phyloP scores from a whole-genome alignment of 768 basidiomycete species.

The Auricularia sp. region DNA sequence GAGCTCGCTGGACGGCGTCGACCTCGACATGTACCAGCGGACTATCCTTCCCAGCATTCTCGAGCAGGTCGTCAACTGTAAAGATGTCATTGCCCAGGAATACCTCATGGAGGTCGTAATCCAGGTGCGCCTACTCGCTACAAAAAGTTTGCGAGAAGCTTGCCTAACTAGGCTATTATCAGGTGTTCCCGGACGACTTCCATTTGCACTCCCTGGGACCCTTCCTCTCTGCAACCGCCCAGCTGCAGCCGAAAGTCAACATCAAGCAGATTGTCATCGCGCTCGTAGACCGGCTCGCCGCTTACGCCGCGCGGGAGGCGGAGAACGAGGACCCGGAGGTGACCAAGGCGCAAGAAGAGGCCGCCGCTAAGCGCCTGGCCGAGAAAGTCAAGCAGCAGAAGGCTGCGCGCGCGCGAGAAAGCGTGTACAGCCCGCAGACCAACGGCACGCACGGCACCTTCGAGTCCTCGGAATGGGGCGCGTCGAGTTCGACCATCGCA shows the following conservation, averaged over 20 bases:
- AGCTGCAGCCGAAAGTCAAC: conserved; percentile 94
- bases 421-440: conserved; percentile 13
- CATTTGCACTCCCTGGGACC: conserved; percentile 93
- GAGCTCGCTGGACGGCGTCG: conserved; percentile 92
- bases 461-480: too few relatives aligned
- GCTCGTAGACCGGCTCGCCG: conserved; percentile 88
- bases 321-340: conserved; percentile 95
- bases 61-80: conserved; percentile 97
- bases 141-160: background rate
- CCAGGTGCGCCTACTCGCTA: conserved; percentile 42
- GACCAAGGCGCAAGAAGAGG: conserved; percentile 87
- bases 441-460: conserved; percentile 30
- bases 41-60: conserved; percentile 85
- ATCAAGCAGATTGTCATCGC: conserved; percentile 98
- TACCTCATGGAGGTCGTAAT: conserved; percentile 99
- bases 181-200: conserved; percentile 99
- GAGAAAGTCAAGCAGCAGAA: conserved; percentile 77
- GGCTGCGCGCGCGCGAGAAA: conserved; percentile 33
- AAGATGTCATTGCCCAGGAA: conserved; percentile 97
- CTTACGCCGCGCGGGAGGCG: conserved; percentile 93
- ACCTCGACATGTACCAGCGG: conserved; percentile 80
- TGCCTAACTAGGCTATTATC: background rate
- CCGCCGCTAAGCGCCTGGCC: conserved; percentile 77
- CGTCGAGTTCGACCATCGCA: conserved; percentile 14
- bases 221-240: conserved; percentile 92